phyloP scores from a whole-genome alignment of 257 asterid species.

The Solanum corneliomulleri region DNA sequence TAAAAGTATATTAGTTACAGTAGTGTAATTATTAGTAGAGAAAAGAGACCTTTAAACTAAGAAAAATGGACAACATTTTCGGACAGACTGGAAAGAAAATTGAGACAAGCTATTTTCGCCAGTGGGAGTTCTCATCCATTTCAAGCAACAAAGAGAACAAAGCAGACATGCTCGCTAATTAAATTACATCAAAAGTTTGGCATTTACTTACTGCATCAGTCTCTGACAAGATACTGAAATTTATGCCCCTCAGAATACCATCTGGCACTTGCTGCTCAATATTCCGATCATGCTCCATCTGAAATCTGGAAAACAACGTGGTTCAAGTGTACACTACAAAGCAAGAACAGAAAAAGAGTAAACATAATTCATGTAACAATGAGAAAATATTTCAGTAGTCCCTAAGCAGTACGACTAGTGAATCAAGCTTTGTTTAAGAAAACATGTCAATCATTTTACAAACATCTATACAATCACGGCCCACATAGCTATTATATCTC shows the following conservation, averaged over 20 bases:
- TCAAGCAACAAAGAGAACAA: neutral
- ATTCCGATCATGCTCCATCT: slow-evolving; percentile 42
- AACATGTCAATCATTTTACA: neutral
- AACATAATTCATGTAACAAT: neutral
- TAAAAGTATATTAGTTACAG: neutral
- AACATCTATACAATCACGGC: neutral
- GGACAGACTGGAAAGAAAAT: neutral
- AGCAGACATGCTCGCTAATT: neutral
- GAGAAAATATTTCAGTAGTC: neutral
- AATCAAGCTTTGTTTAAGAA: neutral
- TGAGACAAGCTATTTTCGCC: neutral
- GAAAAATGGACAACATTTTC: neutral
- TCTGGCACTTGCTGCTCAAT: slow-evolving; percentile 32
- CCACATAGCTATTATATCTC: neutral
- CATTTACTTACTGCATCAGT: slow-evolving; percentile 69
- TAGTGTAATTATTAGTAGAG: neutral
- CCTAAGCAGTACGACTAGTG: neutral
- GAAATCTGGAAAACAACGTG: neutral
- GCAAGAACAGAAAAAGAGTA: neutral
- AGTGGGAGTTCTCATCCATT: neutral
- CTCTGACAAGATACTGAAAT: slow-evolving; percentile 49
- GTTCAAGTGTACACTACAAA: neutral
- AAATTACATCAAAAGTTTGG: neutral
- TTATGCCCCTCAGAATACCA: slow-evolving; percentile 46
- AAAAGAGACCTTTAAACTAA: neutral